Evolutionary conservation across 1,284 basidiomycete genomes (phyloP), one percentile per base, ranked within the genome.

Genomic region (Tylopilus sp.): DNA sequence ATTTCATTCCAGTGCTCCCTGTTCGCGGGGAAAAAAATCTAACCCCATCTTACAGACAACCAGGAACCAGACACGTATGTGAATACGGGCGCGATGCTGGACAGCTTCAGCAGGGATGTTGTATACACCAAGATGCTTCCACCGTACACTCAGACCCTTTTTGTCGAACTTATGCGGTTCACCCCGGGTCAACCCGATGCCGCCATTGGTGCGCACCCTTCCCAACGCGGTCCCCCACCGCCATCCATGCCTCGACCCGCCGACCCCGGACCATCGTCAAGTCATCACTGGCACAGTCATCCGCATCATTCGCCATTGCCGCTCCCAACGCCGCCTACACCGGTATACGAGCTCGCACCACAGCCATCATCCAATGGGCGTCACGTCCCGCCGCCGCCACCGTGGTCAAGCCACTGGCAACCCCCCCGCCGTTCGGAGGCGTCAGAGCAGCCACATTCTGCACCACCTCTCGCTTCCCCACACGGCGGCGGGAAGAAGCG

Each of bases 161-260:
- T 87, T 59, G 79, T 90, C 7, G 86, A 90, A 47, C 76, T 90
- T 12, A 73, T 87, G 47, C 75, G 80, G 23, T 88, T 86, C 53
- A 72, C 71, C 0, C 74, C 77, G 2, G 76, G 78, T 26, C 73
- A 76, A 29, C 69, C 74, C 8, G 74, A 79, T 40, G 59, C 61
- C 15, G 38, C 55, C 21, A 58, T 65, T 11, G 55, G 68, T 45
- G 63, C 64, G 23, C 58, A 60, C 31, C 50, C 61, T 33, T 49
- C 61, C 53, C 48, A 59, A 3, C 70, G 65, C 16, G 49, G 64
- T 11, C 59, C 55, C 19, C 25, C 52, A 34, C 49, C 43, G 4
- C 56, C 56, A 45, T 57, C 58, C 12, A 58, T 64, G 52, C 55
- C 60, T 46, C 65, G 59, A 29, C 55, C 52, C 36, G 49, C 53